These are phyloP conservation scores for Bauhinia variegata DNA, from an alignment of 306 rosid genomes.

Conservation along the genomic window DNA sequence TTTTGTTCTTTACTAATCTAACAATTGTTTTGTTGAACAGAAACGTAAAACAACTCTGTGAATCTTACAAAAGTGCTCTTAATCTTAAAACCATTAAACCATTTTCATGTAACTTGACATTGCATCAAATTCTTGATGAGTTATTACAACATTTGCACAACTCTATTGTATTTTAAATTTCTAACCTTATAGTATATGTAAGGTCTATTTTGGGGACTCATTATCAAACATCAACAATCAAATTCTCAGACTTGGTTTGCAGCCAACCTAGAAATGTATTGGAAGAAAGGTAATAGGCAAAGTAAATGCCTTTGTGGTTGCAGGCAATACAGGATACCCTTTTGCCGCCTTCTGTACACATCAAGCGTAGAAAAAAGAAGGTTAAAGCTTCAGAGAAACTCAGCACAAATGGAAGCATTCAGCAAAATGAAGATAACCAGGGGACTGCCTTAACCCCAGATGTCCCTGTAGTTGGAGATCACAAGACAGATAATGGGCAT, in stretches of 20 bases:
- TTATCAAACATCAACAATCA: conserved; percentile 16
- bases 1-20: conserved; percentile 26
- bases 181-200: conserved; percentile 1
- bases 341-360: conserved; percentile 81
- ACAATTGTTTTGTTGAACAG: conserved; percentile 20
- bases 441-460: conserved; percentile 42
- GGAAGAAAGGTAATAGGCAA: conserved; percentile 3
- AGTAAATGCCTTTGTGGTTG: conserved; percentile 30
- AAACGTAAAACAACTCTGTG: background rate
- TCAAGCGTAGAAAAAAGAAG: conserved; percentile 61
- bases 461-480: conserved; percentile 38
- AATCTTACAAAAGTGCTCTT: conserved; percentile 10
- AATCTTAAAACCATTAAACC: conserved; percentile 11
- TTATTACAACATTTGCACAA: background rate
- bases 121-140: conserved; percentile 9
- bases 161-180: background rate
- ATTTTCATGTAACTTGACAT: conserved; percentile 18
- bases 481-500: conserved; percentile 35
- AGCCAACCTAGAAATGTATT: conserved; percentile 21
- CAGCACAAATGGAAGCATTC: conserved; percentile 56
- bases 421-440: conserved; percentile 35
- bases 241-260: conserved; percentile 9
- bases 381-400: conserved; percentile 53
- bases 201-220: conserved; percentile 9
- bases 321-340: conserved; percentile 85